Percentiles rank a stretch among this genome's conserved stretches.
phyloP scores from a whole-genome alignment of 805 yeast genomes.

The Saccharomycodes ludwigii region DNA sequence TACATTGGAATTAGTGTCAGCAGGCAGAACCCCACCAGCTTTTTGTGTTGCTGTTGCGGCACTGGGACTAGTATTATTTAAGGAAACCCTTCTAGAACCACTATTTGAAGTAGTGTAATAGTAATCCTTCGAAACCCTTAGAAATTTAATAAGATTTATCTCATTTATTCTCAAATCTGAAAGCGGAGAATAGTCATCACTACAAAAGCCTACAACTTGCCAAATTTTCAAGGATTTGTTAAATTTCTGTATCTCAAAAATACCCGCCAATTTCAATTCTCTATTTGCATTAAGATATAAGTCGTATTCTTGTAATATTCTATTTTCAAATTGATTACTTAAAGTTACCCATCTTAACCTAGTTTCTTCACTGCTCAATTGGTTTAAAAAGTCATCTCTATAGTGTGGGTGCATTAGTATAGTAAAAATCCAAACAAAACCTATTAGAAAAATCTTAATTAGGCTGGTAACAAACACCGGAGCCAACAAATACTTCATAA shows the following conservation, averaged over 20 bases:
- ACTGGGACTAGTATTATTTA: no score
- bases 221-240: constrained; percentile 40
- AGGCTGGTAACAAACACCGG: no score
- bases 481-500: constrained; percentile 13
- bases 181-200: constrained; percentile 41
- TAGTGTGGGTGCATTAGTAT: constrained; percentile 41
- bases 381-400: constrained; percentile 33
- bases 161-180: constrained; percentile 27
- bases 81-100: no score
- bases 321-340: constrained; percentile 37
- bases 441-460: constrained; percentile 23
- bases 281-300: constrained; percentile 25
- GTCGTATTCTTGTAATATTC: constrained; percentile 26
- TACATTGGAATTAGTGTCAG: no score
- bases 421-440: constrained; percentile 36
- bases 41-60: constrained; percentile 4
- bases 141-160: constrained; percentile 6
- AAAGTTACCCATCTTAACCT: constrained; percentile 36
- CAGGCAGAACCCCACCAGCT: no score
- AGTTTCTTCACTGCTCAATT: constrained; percentile 51
- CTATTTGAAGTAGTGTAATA: no score
- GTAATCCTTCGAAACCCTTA: neutral
- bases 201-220: constrained; percentile 49
- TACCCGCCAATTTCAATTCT: constrained; percentile 42
- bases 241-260: constrained; percentile 54